Base-by-base conservation (phyloP, 1,284 basidiomycete species). In the Pseudozyma tsukubaensis region DNA sequence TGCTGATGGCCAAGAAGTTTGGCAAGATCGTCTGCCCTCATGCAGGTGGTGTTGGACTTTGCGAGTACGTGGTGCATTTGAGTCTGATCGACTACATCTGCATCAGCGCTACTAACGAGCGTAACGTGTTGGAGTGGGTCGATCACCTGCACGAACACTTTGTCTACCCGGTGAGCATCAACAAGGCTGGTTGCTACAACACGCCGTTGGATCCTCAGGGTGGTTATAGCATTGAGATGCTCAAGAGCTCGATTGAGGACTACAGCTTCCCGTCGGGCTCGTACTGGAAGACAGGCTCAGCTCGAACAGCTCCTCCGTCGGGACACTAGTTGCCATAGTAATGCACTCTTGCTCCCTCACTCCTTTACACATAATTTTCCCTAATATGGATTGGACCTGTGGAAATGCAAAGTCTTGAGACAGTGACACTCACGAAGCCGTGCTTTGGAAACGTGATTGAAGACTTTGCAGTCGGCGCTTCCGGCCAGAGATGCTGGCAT, bases 81-180 rank as follows among this genome's bases (percentile, higher is more conserved):
- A 80, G 71, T 54, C 60, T 75, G 37, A 72, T 97, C 84, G 94
- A 97, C 86, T 97, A 95, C 85, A 93, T 97, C 79, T 90, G 90
- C 72, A 88, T 97, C 58, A 94, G 93, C 2, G 95, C 93, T 2
- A 89, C 90, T 43, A 94, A 95, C 91, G 93, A 96, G 80, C 89
- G 92, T 59, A 97, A 97, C 82, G 94, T 96, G 13, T 90, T 97
- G 60, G 94, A 88, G 77, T 88, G 83, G 65, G 87, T 87, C 53
- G 50, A 94, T 86, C 94, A 97, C 84, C 87, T 97, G 47, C 94
- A 97, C 85, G 94, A 97, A 70, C 92, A 97, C 85, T 97, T 97
- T 86, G 86, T 91, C 56, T 90, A 91, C 79, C 94, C 94, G 3
- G 93, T 93, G 79, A 91, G 92, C 39, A 94, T 97, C 87, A 96